A percentile compares a stretch with the other conserved stretches of the same genome.
phyloP scores from a whole-genome alignment of 2,329 filamentous ascomycete species.

The Trichothecium sympodiale region DNA sequence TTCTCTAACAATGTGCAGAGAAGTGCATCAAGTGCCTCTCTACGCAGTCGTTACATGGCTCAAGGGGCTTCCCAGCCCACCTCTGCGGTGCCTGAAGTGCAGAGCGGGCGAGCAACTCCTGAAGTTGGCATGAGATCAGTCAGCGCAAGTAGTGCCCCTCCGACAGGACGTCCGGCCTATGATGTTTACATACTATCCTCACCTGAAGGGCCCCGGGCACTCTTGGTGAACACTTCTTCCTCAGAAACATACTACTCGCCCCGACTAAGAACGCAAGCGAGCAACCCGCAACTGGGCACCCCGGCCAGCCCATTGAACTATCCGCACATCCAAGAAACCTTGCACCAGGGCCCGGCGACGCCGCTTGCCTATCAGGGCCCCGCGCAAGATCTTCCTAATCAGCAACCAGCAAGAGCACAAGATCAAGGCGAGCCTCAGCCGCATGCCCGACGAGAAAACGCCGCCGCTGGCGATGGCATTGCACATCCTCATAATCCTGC shows the following conservation, averaged over 20 bases:
- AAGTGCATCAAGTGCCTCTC: conserved; percentile 34
- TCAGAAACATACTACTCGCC: conserved; percentile 42
- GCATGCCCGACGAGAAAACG: not conserved
- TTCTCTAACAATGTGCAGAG: conserved; percentile 36
- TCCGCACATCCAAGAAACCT: conserved; percentile 1
- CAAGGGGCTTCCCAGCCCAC: too few species aligned
- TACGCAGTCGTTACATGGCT: conserved; percentile 20
- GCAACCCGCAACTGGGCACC: conserved; percentile 15
- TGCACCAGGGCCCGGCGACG: not conserved
- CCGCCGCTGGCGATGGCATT: conserved; percentile 4
- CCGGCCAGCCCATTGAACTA: not conserved
- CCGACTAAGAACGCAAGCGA: conserved; percentile 16
- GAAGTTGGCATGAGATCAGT: conserved; percentile 24
- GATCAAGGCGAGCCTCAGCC: conserved; percentile 13
- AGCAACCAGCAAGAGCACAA: conserved; percentile 5
- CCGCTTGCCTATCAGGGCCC: not conserved
- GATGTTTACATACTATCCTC: conserved; percentile 53
- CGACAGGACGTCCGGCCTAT: conserved; percentile 19
- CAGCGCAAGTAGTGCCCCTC: conserved; percentile 15
- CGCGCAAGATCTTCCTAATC: conserved; percentile 11
- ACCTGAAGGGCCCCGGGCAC: conserved; percentile 44
- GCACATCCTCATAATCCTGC: conserved; percentile 15
- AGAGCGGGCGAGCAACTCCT: conserved; percentile 36
- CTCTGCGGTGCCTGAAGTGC: conserved; percentile 9
- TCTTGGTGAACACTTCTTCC: conserved; percentile 40